Evolutionary conservation across 139 green algal genomes (phyloP).

Genomic region (Volvox reticuliferus): DNA sequence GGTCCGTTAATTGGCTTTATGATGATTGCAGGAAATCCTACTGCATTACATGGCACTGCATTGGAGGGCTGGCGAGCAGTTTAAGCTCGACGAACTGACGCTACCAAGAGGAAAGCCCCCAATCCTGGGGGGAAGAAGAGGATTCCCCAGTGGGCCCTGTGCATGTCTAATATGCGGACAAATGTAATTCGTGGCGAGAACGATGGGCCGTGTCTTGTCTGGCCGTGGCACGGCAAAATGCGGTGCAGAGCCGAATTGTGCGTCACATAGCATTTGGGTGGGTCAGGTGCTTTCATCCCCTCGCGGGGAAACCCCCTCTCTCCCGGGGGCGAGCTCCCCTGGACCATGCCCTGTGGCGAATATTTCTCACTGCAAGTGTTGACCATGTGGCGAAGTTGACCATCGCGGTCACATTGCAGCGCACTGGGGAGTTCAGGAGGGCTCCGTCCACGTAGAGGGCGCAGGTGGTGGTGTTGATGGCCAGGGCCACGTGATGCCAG

Average conservation of each 20-base stretch:
- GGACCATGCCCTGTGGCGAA: background rate
- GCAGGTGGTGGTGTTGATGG: slow-evolving; percentile 38
- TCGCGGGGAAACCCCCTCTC: background rate
- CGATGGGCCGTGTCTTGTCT: too few species aligned
- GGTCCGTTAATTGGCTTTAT: background rate
- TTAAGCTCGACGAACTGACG: too few species aligned
- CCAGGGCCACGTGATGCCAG: slow-evolving; percentile 46
- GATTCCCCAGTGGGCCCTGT: too few species aligned
- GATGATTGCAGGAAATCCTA: background rate
- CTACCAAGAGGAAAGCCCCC: too few species aligned
- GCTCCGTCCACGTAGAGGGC: slow-evolving; percentile 25
- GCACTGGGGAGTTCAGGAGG: background rate
- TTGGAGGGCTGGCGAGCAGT: too few species aligned
- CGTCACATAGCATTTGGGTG: too few species aligned
- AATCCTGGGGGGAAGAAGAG: too few species aligned
- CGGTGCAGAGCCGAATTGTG: too few species aligned
- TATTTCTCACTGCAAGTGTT: background rate
- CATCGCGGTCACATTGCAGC: slow-evolving; percentile 24
- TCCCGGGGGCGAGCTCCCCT: background rate
- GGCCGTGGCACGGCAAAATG: too few species aligned
- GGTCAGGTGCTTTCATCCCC: background rate
- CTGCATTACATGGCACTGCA: too few species aligned
- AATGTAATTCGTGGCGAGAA: too few species aligned
- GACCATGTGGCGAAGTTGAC: background rate
- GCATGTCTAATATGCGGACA: too few species aligned